These are phyloP conservation scores for Aspergillus ostianus DNA, from an alignment of 495 filamentous ascomycete species.

Conservation along the genomic window DNA sequence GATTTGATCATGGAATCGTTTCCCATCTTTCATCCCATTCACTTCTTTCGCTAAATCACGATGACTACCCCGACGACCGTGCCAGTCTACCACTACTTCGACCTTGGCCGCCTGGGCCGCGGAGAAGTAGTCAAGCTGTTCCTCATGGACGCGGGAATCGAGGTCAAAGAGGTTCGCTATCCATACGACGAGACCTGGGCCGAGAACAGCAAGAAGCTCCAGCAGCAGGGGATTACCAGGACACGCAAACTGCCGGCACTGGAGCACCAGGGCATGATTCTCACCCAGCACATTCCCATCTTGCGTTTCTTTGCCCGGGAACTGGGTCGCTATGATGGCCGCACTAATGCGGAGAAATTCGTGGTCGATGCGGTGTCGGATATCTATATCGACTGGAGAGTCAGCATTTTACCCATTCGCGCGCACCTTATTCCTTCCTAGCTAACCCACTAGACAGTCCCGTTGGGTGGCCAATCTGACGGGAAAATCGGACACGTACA, in stretches of 20 bases:
- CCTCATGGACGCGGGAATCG: conserved; percentile 42
- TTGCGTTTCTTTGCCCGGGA: conserved; percentile 39
- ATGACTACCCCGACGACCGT: too few species aligned
- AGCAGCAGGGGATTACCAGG: conserved; percentile 15
- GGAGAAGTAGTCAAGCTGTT: conserved; percentile 43
- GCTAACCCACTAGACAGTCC: too few species aligned
- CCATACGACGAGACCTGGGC: conserved; percentile 39
- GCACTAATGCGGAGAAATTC: conserved; percentile 42
- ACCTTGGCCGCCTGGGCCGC: conserved; percentile 42
- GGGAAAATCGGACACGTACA: conserved; percentile 19
- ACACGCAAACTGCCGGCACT: conserved; percentile 38
- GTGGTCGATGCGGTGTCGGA: conserved; percentile 42
- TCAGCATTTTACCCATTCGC: too few species aligned
- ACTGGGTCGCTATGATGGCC: conserved; percentile 37
- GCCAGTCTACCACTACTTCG: conserved; percentile 30
- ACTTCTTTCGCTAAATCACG: too few species aligned
- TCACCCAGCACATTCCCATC: conserved; percentile 40
- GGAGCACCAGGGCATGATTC: conserved; percentile 37
- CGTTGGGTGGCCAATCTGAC: conserved; percentile 27
- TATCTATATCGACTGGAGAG: conserved; percentile 42
- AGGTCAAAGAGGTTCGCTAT: conserved; percentile 40
- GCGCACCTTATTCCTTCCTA: too few species aligned
- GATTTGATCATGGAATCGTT: too few species aligned
- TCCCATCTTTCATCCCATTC: too few species aligned
- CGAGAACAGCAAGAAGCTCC: conserved; percentile 30